phyloP scores from a whole-genome alignment of 169 alveolate species.

The Perkinsus olseni region DNA sequence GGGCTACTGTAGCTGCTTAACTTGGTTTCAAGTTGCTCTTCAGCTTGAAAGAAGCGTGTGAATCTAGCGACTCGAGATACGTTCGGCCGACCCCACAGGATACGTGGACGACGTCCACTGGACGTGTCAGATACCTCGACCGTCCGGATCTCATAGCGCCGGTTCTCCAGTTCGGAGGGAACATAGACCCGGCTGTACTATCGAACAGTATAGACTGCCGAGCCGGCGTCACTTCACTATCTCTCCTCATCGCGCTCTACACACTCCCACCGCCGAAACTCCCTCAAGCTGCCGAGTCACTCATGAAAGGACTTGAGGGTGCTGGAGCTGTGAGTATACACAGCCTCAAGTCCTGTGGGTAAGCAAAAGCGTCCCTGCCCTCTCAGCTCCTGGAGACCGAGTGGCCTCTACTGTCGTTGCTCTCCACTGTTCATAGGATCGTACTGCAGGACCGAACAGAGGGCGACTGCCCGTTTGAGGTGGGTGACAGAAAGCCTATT shows the following conservation, averaged over 20 bases:
- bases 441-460: not conserved
- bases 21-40: no score
- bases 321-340: no score
- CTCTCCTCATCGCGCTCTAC: not conserved
- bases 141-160: not conserved
- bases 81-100: no score
- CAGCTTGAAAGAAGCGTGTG: no score
- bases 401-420: not conserved
- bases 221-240: not conserved
- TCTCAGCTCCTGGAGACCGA: not conserved
- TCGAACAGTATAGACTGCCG: not conserved
- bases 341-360: no score
- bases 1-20: no score
- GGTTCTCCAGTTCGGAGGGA: not conserved
- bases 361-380: no score
- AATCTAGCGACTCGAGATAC: no score
- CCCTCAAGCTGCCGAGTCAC: not conserved
- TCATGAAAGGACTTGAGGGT: not conserved
- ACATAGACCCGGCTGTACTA: not conserved
- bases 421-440: not conserved
- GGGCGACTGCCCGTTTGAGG: not conserved
- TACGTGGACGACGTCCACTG: no score
- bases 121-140: not conserved
- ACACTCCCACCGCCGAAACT: not conserved
- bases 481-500: no score